Evolutionary conservation across 345 rosid species (phyloP), one percentile per base, ranked within the genome.

Genomic region (Streptanthus diversifolius): DNA sequence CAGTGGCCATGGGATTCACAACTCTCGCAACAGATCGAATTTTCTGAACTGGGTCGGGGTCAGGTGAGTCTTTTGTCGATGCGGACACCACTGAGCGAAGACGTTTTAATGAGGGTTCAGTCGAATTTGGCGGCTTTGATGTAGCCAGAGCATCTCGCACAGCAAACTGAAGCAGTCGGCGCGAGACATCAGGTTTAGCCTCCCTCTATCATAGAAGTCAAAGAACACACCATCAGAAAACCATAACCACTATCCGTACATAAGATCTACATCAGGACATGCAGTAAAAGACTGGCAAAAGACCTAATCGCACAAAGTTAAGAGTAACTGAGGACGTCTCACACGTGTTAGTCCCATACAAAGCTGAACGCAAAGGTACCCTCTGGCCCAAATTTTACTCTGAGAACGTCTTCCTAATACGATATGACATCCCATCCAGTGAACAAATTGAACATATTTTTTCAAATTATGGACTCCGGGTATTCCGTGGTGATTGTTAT

Each of bases 111-210:
- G 90, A 67, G 68, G 96, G 82, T 47, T 89, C 97, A 37, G 78
- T 80, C 2, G 69, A 68, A 66, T 63, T 76, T 53, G 89, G 72
- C 48, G 87, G 80, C 64, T 78, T 89, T 41, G 88, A 66, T 70
- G 80, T 86, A 83, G 85, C 91, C 27, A 95, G 87, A 41, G 99
- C 98, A 85, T 92, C 99, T 77, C 98, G 83, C 60, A 95, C 89
- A 30, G 99, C 99, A 83, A 85, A 92, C 62, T 95, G 98, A 77
- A 95, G 96, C 25, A 93, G 82, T 70, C 98, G 84, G 44, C 96
- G 78, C 44, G 99, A 88, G 66, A 89, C 98, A 82, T 81, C 85
- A 51, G 83, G 77, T 43, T 77, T 80, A 55, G 85, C 81, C 63
- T 86, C 97, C 83, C 85, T 87, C 98, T 95, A 27, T 77, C 74